Base-by-base conservation (phyloP, 2,329 filamentous ascomycete species). In the Calonectria pseudoreteaudii region DNA sequence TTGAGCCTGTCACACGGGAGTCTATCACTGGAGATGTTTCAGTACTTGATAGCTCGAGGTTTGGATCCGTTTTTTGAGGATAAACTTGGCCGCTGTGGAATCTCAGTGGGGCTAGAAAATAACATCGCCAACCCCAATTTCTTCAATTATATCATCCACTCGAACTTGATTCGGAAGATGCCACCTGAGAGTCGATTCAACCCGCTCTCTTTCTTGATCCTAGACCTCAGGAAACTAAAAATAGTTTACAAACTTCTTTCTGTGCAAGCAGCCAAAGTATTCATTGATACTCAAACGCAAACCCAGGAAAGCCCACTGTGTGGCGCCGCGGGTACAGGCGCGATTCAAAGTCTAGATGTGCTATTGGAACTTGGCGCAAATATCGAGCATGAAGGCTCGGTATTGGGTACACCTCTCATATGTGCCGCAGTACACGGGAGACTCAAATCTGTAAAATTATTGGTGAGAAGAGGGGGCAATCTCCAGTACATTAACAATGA, bases 321-420 rank as follows among this genome's bases (percentile, higher is more conserved):
- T n/a, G 0, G 14, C 14, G 34, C 67, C 2, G 44, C 67, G 2
- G 9, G 10, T 10, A 2, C 0, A 20, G 31, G 30, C 20, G 23
- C n/a, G 3, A 11, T 23, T 23, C 41, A 28, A 50, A 7, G 23
- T n/a, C n/a, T 60, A 16, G 31, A 3, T 26, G 8, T 53, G 11
- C 34, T 70, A 2, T 31, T 53, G 18, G 41, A 70, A 9, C 8
- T 70, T 26, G 30, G 41, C 8, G 67, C 44, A 4, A 31, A 30
- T n/a, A 64, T 70, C 7, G 44, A 70, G 23, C 30, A 70, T 2
- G 67, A 64, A 14, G 56, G 56, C 26, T 70, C 56, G 8, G 13
- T 14, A 30, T 70, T 52, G 8, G 67, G 67, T 9, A 70, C 56
- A 11, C 44, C 67, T 3, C 56, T 70, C 1, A 70, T 70, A 47